Evolutionary conservation across 164 flowering plant genomes (phyloP), one percentile per base, ranked within the genome.

Genomic region (Echeveria elegans): DNA sequence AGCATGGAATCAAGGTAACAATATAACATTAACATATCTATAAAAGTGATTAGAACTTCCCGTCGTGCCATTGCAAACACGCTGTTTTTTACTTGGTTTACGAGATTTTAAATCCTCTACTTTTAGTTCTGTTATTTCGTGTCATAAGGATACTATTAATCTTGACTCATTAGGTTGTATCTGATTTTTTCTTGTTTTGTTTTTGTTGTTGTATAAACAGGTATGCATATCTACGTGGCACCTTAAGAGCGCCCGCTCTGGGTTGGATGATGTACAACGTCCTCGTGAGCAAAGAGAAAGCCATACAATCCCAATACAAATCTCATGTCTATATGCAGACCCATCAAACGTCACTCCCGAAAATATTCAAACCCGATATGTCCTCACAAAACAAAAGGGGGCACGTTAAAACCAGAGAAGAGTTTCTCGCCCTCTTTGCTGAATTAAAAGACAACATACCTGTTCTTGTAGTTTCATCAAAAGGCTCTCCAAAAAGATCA

Each of bases 241-340:
- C 98, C 47, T 75, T 90, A 66, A 79, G 88, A 72, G 83, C 97
- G 18, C 98, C 98, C 26, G 98, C 90, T 16, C 72, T 93, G 19
- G 98, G 98, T 38, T 89, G 98, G 97, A 90, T 93, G 97, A 83
- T 89, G 96, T 93, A 93, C 73, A 89, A 89, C 68, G 75, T 93
- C 71, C 95, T 93, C 37, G 98, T 93, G 52, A 93, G 96, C 83
- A 93, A 93, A 50, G 91, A 88, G 82, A 88, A 86, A 70, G 70
- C 98, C 53, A 90, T 93, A n/a, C 68, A 82, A 73, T 93, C 97
- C 14, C 98, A 93, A 73, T 93, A 93, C 78, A 83, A 84, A 75
- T 93, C 98, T 26, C 98, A 93, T 70, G 98, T 93, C 32, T n/a
- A n/a, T 93, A 93, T 72, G 85, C 96, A 24, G 75, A 93, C 74